Percentiles rank a stretch among this genome's conserved stretches.
Conservation (phyloP, 2,329 filamentous ascomycete species). For the Penicillium thymicola region DNA sequence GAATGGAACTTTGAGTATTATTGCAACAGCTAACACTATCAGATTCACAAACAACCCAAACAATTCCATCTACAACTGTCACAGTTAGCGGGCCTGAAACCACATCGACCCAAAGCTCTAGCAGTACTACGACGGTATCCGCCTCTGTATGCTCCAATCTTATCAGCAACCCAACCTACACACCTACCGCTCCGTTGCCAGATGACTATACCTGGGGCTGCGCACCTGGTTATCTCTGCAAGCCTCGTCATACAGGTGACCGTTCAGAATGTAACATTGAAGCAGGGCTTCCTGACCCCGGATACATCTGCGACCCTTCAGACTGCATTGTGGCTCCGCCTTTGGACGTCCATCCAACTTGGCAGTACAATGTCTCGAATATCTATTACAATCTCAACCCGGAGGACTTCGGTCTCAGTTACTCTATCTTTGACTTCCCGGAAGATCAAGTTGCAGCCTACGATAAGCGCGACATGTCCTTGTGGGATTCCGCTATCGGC, state of each 20-base stretch:
- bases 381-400: conserved; percentile 67
- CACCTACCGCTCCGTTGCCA: conserved; percentile 24
- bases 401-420: conserved; percentile 59
- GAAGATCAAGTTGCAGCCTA: background rate
- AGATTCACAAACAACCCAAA: background rate
- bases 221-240: conserved; percentile 43
- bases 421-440: conserved; percentile 53
- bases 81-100: background rate
- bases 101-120: background rate
- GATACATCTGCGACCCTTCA: conserved; percentile 40
- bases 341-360: conserved; percentile 19
- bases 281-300: conserved; percentile 37
- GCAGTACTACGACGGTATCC: background rate
- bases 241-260: conserved; percentile 30
- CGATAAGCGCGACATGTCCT: conserved; percentile 3
- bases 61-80: background rate
- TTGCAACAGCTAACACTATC: background rate
- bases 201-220: conserved; percentile 43
- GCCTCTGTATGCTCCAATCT: conserved; percentile 29
- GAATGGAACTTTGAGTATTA: background rate
- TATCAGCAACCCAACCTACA: conserved; percentile 31
- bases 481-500: background rate
- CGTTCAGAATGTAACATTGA: conserved; percentile 41
- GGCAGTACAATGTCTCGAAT: conserved; percentile 51
- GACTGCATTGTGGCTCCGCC: conserved; percentile 39